A percentile compares a stretch with the other conserved stretches of the same genome.
Evolutionary conservation across 2,329 filamentous ascomycete species (phyloP).

Genomic region (Talaromyces sp.): DNA sequence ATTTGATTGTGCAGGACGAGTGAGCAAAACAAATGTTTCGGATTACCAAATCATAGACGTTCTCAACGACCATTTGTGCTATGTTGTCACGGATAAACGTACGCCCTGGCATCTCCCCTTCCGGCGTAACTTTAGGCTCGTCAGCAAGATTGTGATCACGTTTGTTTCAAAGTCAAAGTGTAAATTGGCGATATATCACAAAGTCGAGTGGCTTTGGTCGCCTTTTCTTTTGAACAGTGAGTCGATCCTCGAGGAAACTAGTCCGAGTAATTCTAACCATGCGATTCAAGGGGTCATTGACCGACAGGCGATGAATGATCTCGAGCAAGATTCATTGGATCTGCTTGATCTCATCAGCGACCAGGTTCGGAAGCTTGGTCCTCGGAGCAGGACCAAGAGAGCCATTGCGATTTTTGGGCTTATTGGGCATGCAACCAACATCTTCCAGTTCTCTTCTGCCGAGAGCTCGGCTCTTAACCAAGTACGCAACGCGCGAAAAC

Average conservation of each 20-base stretch:
- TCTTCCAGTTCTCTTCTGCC: slow-evolving; percentile 32
- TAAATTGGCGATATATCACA: slow-evolving; percentile 82
- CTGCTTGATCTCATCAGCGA: slow-evolving; percentile 46
- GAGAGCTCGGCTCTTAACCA: slow-evolving; percentile 25
- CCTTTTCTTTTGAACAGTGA: slow-evolving; percentile 47
- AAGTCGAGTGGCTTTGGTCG: slow-evolving; percentile 76
- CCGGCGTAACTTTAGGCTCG: slow-evolving; percentile 69
- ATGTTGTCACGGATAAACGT: slow-evolving; percentile 60
- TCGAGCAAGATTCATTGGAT: slow-evolving; percentile 44
- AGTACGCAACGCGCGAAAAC: slow-evolving; percentile 53
- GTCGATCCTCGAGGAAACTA: slow-evolving; percentile 11
- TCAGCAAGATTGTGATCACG: slow-evolving; percentile 90
- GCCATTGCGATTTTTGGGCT: slow-evolving; percentile 45
- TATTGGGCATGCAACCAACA: slow-evolving; percentile 39
- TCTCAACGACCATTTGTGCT: slow-evolving; percentile 69
- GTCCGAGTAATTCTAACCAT: not conserved
- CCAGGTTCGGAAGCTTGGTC: slow-evolving; percentile 42
- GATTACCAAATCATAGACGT: slow-evolving; percentile 86
- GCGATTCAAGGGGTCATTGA: slow-evolving; percentile 48
- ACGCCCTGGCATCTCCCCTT: slow-evolving; percentile 81
- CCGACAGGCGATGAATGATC: slow-evolving; percentile 65
- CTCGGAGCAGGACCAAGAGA: slow-evolving; percentile 44
- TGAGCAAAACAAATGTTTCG: slow-evolving; percentile 57
- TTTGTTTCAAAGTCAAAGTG: slow-evolving; percentile 88
- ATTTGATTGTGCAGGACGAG: slow-evolving; percentile 28